Percentiles rank a stretch among this genome's conserved stretches.
Evolutionary conservation across 352 stramenopile species (phyloP).

Genomic region (Pythium aristosporum): DNA sequence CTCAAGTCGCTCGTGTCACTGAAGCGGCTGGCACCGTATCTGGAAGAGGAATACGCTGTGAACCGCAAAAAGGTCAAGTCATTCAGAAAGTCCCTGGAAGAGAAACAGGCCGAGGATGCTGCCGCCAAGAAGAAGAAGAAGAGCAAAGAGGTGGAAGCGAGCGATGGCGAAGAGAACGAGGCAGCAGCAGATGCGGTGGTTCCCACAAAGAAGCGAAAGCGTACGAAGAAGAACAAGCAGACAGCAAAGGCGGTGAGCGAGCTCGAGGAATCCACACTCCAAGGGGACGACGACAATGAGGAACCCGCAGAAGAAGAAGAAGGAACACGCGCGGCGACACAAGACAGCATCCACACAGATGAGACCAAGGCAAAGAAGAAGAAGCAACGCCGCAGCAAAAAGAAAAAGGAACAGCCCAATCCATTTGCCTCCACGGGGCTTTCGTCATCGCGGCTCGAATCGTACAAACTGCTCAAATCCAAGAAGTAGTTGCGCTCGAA

Average conservation of each 20-base stretch:
- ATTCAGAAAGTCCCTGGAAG: slow-evolving; percentile 66
- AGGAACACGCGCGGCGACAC: neutral
- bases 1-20: slow-evolving; percentile 97
- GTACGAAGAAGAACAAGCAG: slow-evolving; percentile 60
- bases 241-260: neutral
- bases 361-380: slow-evolving; percentile 27
- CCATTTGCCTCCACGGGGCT: slow-evolving; percentile 51
- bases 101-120: slow-evolving; percentile 56
- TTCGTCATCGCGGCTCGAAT: slow-evolving; percentile 75
- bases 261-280: slow-evolving; percentile 5
- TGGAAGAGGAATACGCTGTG: slow-evolving; percentile 77
- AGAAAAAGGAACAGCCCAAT: slow-evolving; percentile 47
- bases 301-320: neutral
- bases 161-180: slow-evolving; percentile 1
- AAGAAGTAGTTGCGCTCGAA: slow-evolving; percentile 48
- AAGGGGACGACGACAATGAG: slow-evolving; percentile 18
- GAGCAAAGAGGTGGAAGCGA: slow-evolving; percentile 25
- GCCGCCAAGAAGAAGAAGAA: slow-evolving; percentile 44
- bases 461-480: slow-evolving; percentile 77
- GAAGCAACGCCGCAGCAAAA: slow-evolving; percentile 68
- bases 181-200: too few relatives aligned
- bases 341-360: neutral
- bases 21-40: slow-evolving; percentile 96
- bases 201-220: slow-evolving; percentile 71
- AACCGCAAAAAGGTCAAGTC: slow-evolving; percentile 51